Conservation (phyloP, 225 moss, liverwort and hornwort genomes). For the Lunularia cruciata region DNA sequence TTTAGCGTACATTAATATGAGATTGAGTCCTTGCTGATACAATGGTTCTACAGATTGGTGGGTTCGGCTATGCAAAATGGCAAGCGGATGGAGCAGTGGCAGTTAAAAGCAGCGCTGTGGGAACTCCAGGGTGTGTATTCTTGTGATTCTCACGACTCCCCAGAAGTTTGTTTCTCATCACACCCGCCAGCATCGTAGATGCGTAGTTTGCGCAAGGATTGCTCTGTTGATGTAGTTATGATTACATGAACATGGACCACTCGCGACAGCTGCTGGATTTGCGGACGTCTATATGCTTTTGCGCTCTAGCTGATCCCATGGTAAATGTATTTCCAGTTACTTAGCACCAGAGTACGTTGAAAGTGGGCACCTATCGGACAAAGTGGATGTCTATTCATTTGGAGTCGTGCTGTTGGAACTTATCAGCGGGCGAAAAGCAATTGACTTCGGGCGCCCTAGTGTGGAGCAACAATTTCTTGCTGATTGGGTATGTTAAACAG, state of each 20-base stretch:
- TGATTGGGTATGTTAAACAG: constrained; percentile 58
- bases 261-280: too few relatives aligned
- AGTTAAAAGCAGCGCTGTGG: constrained; percentile 67
- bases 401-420: constrained; percentile 86
- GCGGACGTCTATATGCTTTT: too few relatives aligned
- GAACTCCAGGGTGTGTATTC: constrained; percentile 61
- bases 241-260: too few relatives aligned
- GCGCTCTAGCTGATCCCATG: too few relatives aligned
- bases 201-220: neutral
- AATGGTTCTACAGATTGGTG: constrained; percentile 50
- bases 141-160: too few relatives aligned
- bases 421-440: constrained; percentile 84
- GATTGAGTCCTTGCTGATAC: neutral
- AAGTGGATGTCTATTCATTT: constrained; percentile 77
- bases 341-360: constrained; percentile 82
- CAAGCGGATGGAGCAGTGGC: constrained; percentile 73
- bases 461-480: constrained; percentile 73
- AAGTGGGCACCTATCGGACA: constrained; percentile 70
- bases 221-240: neutral
- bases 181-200: too few relatives aligned
- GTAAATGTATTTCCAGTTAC: constrained; percentile 53
- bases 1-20: neutral
- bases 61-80: constrained; percentile 74
- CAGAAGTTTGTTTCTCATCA: too few relatives aligned
- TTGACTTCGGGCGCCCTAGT: constrained; percentile 58